Conservation (phyloP, 768 basidiomycete genomes). For the Tricholoma flavovirens region DNA sequence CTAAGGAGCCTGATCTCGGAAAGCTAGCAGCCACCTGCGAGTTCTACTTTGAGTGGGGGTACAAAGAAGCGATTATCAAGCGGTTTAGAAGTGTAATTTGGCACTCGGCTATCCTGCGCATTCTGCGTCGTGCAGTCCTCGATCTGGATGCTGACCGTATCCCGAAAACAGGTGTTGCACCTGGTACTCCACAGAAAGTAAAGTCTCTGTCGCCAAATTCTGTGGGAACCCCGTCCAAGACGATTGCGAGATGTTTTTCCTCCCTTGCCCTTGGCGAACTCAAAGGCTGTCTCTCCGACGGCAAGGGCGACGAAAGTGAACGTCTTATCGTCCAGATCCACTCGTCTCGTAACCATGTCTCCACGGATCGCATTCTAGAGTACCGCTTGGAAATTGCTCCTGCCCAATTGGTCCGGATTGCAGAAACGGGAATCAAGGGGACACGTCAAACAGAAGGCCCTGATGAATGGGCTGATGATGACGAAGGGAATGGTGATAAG, state of each 20-base stretch:
- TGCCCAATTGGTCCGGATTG: slow-evolving; percentile 54
- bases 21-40: slow-evolving; percentile 79
- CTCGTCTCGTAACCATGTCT: slow-evolving; percentile 57
- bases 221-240: slow-evolving; percentile 46
- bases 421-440: slow-evolving; percentile 63
- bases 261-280: slow-evolving; percentile 31
- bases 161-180: slow-evolving; percentile 7
- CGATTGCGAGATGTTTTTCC: slow-evolving; percentile 54
- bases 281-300: slow-evolving; percentile 19
- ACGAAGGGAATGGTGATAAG: slow-evolving; percentile 38
- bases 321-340: slow-evolving; percentile 62
- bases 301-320: slow-evolving; percentile 31
- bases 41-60: slow-evolving; percentile 89
- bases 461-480: slow-evolving; percentile 48
- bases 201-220: slow-evolving; percentile 17
- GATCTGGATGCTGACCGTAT: slow-evolving; percentile 32
- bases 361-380: slow-evolving; percentile 67
- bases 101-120: slow-evolving; percentile 65
- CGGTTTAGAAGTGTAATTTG: slow-evolving; percentile 82
- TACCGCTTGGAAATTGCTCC: slow-evolving; percentile 79
- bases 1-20: slow-evolving; percentile 61
- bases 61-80: slow-evolving; percentile 74
- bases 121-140: slow-evolving; percentile 60
- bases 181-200: slow-evolving; percentile 36
- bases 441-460: slow-evolving; percentile 42